phyloP scores from a whole-genome alignment of 2,329 filamentous ascomycete species.

The Rhinocladiella mackenziei region DNA sequence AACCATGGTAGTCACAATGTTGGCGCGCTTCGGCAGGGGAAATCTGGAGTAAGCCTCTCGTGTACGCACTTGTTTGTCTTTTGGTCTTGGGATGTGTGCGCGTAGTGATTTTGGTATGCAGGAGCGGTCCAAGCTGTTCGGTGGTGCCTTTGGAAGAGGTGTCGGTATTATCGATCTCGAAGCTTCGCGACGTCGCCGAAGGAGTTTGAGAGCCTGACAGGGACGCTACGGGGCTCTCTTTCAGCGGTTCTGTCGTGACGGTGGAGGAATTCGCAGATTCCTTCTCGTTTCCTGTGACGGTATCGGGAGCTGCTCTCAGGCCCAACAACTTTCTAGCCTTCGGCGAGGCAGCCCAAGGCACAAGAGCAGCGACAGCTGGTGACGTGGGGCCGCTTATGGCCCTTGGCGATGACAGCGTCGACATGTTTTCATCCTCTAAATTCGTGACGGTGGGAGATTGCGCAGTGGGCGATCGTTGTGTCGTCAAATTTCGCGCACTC shows the following conservation, averaged over 20 bases:
- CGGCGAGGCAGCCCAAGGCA: constrained; percentile 52
- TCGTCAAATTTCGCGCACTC: constrained; percentile 52
- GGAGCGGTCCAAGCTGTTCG: constrained; percentile 42
- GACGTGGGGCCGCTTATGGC: constrained; percentile 49
- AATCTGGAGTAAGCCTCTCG: constrained; percentile 76
- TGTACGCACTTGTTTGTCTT: constrained; percentile 93
- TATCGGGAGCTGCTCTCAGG: constrained; percentile 80
- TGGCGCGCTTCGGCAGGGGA: constrained; percentile 77
- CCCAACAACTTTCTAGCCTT: constrained; percentile 62
- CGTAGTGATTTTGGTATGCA: constrained; percentile 47
- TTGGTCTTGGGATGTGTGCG: constrained; percentile 64
- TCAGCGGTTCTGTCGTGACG: constrained; percentile 43
- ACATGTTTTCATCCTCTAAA: constrained; percentile 43
- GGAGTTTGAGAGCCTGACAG: constrained; percentile 68
- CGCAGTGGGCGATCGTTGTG: constrained; percentile 38
- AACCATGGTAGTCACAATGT: constrained; percentile 87
- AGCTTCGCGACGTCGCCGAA: constrained; percentile 61
- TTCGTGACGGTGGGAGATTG: constrained; percentile 55
- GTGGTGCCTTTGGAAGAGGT: constrained; percentile 48
- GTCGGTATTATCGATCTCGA: constrained; percentile 74
- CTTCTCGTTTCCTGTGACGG: constrained; percentile 54
- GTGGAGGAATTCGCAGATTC: constrained; percentile 41
- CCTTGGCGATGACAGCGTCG: constrained; percentile 42
- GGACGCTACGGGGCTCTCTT: constrained; percentile 55
- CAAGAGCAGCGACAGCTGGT: constrained; percentile 46